Conservation (phyloP, 768 basidiomycete species). For the Lactifluus hygrophoroides region DNA sequence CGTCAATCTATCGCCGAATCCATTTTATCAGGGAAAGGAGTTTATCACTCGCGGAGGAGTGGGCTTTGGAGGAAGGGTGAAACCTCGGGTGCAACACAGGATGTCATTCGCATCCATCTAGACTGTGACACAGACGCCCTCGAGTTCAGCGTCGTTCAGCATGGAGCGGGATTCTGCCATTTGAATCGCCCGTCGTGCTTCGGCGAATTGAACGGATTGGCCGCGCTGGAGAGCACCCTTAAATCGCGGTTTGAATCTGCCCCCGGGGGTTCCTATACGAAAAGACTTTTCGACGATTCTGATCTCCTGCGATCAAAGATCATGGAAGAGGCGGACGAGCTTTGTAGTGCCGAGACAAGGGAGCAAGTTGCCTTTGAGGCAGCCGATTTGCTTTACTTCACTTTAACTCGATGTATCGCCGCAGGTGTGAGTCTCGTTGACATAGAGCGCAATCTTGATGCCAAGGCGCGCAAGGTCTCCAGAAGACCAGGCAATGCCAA, state of each 20-base stretch:
- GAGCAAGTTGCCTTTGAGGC: conserved; percentile 91
- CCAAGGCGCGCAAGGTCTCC: conserved; percentile 79
- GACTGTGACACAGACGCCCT: conserved; percentile 94
- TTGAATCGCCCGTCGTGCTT: conserved; percentile 85
- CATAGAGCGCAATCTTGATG: conserved; percentile 75
- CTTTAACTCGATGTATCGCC: conserved; percentile 74
- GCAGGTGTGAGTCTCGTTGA: conserved; percentile 77
- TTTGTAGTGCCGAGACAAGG: conserved; percentile 72
- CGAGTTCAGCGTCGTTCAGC: conserved; percentile 84
- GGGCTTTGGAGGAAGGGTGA: conserved; percentile 97
- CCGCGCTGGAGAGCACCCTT: conserved; percentile 74
- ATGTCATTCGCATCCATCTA: conserved; percentile 67
- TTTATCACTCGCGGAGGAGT: conserved; percentile 94
- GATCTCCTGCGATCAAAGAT: conserved; percentile 86
- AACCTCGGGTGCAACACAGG: conserved; percentile 90
- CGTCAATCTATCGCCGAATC: conserved; percentile 75
- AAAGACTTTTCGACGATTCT: conserved; percentile 72
- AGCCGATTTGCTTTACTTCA: conserved; percentile 91
- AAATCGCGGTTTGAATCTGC: conserved; percentile 62
- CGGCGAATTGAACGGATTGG: conserved; percentile 67
- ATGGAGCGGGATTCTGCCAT: conserved; percentile 92
- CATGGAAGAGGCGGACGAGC: conserved; percentile 96
- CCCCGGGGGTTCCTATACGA: conserved; percentile 89
- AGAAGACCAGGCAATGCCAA: conserved; percentile 90
- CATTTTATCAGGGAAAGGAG: conserved; percentile 81